Evolutionary conservation across 176 grass and related monocot species (phyloP).

Genomic region (Carex cristatella): DNA sequence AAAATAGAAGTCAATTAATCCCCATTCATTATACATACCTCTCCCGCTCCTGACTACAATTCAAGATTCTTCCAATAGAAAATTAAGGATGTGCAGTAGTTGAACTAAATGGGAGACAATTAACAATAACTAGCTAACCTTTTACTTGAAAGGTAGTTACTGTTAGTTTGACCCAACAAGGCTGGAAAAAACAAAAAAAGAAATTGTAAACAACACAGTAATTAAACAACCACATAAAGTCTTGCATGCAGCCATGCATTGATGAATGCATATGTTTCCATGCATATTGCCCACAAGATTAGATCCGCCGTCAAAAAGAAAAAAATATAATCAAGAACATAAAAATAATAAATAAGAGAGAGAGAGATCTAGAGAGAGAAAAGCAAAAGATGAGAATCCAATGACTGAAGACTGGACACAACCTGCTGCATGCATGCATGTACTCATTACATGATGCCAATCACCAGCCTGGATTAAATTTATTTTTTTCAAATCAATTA

Average conservation of each 20-base stretch:
- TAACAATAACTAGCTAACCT: background rate
- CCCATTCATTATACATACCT: no score
- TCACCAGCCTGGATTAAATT: slow-evolving; percentile 29
- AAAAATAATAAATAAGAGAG: background rate
- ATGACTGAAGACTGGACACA: background rate
- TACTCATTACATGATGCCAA: slow-evolving; percentile 30
- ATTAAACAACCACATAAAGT: background rate
- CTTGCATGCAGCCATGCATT: background rate
- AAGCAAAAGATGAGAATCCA: background rate
- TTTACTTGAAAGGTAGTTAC: background rate
- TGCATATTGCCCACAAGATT: background rate
- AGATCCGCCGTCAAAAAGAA: background rate
- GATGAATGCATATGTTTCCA: background rate
- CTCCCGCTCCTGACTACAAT: no score
- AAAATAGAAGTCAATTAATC: no score
- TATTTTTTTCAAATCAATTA: background rate
- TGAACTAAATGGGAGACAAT: background rate
- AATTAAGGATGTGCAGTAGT: background rate
- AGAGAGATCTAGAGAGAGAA: background rate
- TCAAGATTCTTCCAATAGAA: background rate
- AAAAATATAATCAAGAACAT: background rate
- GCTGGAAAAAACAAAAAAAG: background rate
- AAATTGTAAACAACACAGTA: background rate
- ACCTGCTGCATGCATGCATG: slow-evolving; percentile 5
- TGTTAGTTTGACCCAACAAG: background rate